phyloP scores from a whole-genome alignment of 305 asterid species.

The Rubia peregrina region DNA sequence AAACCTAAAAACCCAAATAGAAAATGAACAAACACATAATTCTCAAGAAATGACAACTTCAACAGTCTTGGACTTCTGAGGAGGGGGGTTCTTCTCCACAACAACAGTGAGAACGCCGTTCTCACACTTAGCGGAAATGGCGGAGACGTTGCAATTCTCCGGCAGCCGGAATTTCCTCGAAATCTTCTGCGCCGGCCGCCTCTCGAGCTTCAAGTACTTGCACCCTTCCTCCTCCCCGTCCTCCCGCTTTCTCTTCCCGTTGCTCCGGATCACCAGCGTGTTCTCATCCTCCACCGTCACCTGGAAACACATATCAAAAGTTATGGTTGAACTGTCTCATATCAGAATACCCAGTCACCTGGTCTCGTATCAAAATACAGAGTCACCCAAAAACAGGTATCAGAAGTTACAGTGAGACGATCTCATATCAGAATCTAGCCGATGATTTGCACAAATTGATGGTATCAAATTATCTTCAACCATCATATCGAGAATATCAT shows the following conservation, averaged over 20 bases:
- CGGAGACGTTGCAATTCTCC: conserved; percentile 39
- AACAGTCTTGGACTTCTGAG: conserved; percentile 53
- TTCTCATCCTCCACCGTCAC: conserved; percentile 66
- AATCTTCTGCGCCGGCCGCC: conserved; percentile 28
- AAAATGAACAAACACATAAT: not conserved
- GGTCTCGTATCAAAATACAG: too few relatives aligned
- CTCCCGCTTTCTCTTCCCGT: conserved; percentile 77
- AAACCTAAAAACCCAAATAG: not conserved
- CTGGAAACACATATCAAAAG: conserved; percentile 21
- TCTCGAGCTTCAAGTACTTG: conserved; percentile 38
- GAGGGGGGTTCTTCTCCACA: conserved; percentile 74
- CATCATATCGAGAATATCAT: too few relatives aligned
- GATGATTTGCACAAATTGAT: too few relatives aligned
- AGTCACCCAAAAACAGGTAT: too few relatives aligned
- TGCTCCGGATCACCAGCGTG: conserved; percentile 58
- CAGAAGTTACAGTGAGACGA: not conserved
- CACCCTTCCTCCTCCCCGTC: conserved; percentile 53
- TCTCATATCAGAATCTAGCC: too few relatives aligned
- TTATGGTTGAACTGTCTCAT: too few relatives aligned
- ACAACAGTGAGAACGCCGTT: conserved; percentile 62
- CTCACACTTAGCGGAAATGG: conserved; percentile 61
- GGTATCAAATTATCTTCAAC: not conserved
- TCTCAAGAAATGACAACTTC: conserved; percentile 43
- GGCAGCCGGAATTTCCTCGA: conserved; percentile 64
- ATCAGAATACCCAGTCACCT: too few relatives aligned